Evolutionary conservation across 1,284 basidiomycete species (phyloP), one percentile per base, ranked within the genome.

Genomic region (Ceratobasidium sp.): DNA sequence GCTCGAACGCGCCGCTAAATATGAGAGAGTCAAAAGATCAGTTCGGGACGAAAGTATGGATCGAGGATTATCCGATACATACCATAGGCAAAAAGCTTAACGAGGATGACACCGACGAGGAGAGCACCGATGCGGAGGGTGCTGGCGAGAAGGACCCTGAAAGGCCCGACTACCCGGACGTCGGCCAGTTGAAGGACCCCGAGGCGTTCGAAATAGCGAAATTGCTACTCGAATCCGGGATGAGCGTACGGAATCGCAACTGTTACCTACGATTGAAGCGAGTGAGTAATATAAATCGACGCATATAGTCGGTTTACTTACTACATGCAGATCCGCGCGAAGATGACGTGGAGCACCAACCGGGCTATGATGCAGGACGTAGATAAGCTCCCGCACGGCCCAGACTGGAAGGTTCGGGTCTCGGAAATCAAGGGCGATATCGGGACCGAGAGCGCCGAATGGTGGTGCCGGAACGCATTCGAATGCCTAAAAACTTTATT

Each of bases 401-500:
- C 58, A 1, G 44, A 60, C 6, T 73, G 71, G 71, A 28, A 7
- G 4, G 58, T 73, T 10, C 44, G 33, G 28, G 58, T 44, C 12
- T 53, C 49, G 80, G 79, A 13, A 77, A 81, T 10, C 71, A 82
- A 55, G 79, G 78, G 6, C 46, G 81, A 2, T 20, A 44, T 0
- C 46, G 81, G 75, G 49, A 56, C 68, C 0, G 83, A 82, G 64
- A 79, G 81, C 6, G 66, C 85, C 0, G 83, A 86, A 58, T 63
- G 86, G 0, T 86, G 85, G 82, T 55, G 66, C 9, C 58, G 83
- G 0, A 81, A 86, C n/a, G 64, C 20, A 13, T 46, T 71, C 84
- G 84, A 23, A 81, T 86, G 0, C 83, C 84, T 49, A 83, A 83
- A 44, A 80, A 86, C 10, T 42, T 70, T 87, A 33, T 49, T 80